Percentiles rank a stretch among this genome's conserved stretches.
Evolutionary conservation across 768 basidiomycete species (phyloP).

Genomic region (Jaapia argillacea): DNA sequence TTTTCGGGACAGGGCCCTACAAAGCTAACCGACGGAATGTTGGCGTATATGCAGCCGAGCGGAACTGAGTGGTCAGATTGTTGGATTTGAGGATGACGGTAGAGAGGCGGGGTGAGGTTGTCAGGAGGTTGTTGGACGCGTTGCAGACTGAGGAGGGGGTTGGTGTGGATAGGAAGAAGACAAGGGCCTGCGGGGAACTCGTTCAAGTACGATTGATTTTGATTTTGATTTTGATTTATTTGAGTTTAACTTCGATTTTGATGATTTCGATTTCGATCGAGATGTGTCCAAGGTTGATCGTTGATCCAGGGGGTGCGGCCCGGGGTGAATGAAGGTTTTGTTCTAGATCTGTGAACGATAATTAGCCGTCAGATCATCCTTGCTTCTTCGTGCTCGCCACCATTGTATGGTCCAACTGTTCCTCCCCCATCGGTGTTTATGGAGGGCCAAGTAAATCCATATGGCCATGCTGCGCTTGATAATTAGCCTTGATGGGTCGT

Average conservation of each 20-base stretch:
- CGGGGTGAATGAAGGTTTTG: not conserved
- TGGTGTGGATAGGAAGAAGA: not conserved
- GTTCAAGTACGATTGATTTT: not conserved
- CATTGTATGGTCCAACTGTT: no score
- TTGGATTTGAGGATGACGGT: conserved; percentile 42
- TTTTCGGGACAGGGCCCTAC: conserved; percentile 7
- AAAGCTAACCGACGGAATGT: conserved; percentile 48
- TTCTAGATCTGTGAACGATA: not conserved
- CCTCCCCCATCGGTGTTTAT: not conserved
- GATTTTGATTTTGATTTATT: no score
- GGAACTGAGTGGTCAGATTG: conserved; percentile 56
- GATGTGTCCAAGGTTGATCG: not conserved
- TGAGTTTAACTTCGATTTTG: no score
- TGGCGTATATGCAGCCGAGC: conserved; percentile 59
- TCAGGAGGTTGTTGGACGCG: conserved; percentile 21
- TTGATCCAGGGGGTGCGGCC: no score
- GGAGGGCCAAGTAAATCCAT: not conserved
- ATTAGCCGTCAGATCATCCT: not conserved
- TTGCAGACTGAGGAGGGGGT: not conserved
- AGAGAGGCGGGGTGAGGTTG: conserved; percentile 48
- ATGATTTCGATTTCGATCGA: no score
- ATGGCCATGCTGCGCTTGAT: not conserved
- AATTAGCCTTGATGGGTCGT: no score
- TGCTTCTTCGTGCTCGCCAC: no score
- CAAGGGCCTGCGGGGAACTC: not conserved